Base-by-base conservation (phyloP, 805 yeast genomes). In the Metschnikowia kofuensis region DNA sequence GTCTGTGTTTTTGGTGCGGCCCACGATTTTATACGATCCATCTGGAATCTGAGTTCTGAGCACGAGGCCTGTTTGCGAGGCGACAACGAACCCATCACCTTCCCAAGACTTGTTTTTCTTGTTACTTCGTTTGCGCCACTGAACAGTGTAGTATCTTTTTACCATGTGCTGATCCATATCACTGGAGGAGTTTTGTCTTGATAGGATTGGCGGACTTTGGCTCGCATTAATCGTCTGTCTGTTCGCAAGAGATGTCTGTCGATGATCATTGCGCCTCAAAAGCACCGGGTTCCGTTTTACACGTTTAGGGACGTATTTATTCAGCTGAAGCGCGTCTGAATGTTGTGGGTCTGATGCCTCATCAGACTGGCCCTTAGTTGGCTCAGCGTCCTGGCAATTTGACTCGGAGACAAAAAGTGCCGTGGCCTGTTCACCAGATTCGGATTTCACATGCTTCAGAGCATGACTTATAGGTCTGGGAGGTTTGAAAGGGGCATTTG, bases 31-130 rank as follows among this genome's bases (percentile, higher is more conserved):
- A 45, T 56, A 59, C 42, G 57, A 61, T 11, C 50, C 57, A 44
- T 60, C 60, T 21, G 58, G 56, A 14, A 64, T 58, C 26, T 62
- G 58, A 11, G 60, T 54, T 40, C 70, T 64, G 14, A 75, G 59
- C 12, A 65, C 57, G 0, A 67, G 40, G 0, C 63, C 59, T 2
- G 58, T 47, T 1, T 57, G 52, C n/a, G 65, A 60, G 2, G 75
- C 61, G 0, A 67, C 57, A 13, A 85, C 68, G 32, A 69, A 66
- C 0, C 96, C 98, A 68, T 94, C 98, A 2, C 96, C 96, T 47
- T 89, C 95, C 99, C 99, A 94, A 0, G 89, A 83, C 63, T 91
- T 91, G 64, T 90, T 83, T 72, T 92, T 89, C 67, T 87, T 89
- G 31, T 69, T 74, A 0, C 92, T 73, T 38, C 75, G 74, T 63